Base-by-base conservation (phyloP, 1,284 basidiomycete species). In the Apiotrichum laibachii region DNA sequence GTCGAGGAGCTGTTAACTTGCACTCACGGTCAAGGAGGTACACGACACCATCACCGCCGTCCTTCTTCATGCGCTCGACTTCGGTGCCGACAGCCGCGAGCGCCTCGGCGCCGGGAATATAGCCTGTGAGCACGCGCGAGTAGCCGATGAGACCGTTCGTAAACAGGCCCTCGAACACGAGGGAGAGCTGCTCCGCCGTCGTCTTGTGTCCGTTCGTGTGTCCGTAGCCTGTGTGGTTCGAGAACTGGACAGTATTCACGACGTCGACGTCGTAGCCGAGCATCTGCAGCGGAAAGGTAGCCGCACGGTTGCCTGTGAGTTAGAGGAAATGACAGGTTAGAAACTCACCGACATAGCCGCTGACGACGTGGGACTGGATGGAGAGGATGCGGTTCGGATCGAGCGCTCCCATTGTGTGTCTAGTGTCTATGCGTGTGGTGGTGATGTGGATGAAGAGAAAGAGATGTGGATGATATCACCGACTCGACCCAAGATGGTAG, bases 201-300 rank as follows among this genome's bases (percentile, higher is more conserved):
- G 89, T 84, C 72, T 85, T 88, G 33, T 86, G 84, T 1, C 92
- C 92, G 49, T 88, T 87, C 44, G 84, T 83, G 42, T 83, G 82
- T 12, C 85, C 85, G 80, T 93, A 93, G 9, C 89, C 90, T 7
- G 92, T 86, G 75, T 99, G 95, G 69, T 99, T 99, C 16, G 89
- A 90, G 67, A 82, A 83, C 82, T 84, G 85, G 49, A 98, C 95
- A 0, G 94, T 96, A 77, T 98, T 97, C 44, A 97, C 85, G 26
- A 91, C 92, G 80, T 99, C 95, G 44, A 98, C 93, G 67, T 99
- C 93, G 79, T 90, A 98, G 26, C 93, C 95, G 47, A 98, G 84
- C 61, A 91, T 87, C 77, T 98, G 94, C 16, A 98, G 83, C 0
- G 95, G 94, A 72, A 99, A 97, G 0, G 92, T 88, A 0, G 95